A percentile compares a stretch with the other conserved stretches of the same genome.
Evolutionary conservation across 805 yeast genomes (phyloP).

Genomic region (Barnettozyma vustinii): DNA sequence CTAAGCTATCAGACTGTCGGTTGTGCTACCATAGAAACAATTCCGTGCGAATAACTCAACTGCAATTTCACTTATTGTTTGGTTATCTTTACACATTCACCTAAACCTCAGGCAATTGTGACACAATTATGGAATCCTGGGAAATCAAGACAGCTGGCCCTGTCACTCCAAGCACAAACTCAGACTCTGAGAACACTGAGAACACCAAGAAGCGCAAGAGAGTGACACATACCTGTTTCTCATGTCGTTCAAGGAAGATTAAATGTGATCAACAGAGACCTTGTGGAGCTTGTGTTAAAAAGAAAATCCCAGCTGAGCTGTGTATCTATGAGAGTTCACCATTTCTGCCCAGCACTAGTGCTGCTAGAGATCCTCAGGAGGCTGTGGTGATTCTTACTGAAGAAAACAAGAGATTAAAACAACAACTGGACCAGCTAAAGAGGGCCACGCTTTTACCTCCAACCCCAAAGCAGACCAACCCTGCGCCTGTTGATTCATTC

Average conservation of each 20-base stretch:
- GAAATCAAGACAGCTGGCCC: conserved; percentile 3
- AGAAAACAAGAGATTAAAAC: conserved; percentile 18
- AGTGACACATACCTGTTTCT: conserved; percentile 17
- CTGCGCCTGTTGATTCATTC: background rate
- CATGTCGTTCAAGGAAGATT: conserved; percentile 20
- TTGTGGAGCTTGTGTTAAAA: conserved; percentile 21
- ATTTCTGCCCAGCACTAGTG: conserved; percentile 24
- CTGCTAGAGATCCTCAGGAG: conserved; percentile 9
- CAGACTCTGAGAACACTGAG: background rate
- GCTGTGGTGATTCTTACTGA: conserved; percentile 10
- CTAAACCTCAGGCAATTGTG: background rate
- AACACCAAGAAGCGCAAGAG: conserved; percentile 13
- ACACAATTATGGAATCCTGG: conserved; percentile 2
- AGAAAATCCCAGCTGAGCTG: conserved; percentile 18
- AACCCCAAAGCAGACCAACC: background rate
- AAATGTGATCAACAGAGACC: conserved; percentile 25
- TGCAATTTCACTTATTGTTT: background rate
- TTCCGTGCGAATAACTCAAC: background rate
- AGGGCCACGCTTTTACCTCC: background rate
- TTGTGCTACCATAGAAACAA: background rate
- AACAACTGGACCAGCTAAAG: conserved; percentile 13
- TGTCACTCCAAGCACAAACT: background rate
- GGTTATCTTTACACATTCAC: background rate
- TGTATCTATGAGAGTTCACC: conserved; percentile 26
- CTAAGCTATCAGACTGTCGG: background rate